Conservation (phyloP, 176 grass and related monocot genomes). For the Aechmea fasciata region DNA sequence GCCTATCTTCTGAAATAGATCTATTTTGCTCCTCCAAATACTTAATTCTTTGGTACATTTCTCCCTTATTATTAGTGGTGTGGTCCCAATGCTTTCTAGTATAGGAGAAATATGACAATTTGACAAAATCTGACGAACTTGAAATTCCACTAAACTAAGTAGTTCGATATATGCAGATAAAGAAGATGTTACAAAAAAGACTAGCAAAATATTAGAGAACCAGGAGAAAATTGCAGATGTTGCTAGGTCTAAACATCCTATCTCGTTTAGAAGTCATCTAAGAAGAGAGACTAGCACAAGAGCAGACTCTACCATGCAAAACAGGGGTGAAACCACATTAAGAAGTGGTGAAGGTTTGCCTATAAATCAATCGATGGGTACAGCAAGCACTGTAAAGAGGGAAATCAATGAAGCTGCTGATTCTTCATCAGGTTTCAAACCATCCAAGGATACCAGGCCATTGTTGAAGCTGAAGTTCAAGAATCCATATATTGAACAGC, state of each 20-base stretch:
- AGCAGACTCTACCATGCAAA: background rate
- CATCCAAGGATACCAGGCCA: conserved; percentile 1
- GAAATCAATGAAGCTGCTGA: background rate
- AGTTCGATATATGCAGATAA: conserved; percentile 3
- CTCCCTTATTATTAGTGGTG: background rate
- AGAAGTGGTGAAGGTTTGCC: conserved; percentile 1
- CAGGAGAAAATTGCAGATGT: background rate
- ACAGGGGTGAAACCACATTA: background rate
- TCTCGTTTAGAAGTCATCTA: background rate
- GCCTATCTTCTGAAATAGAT: background rate
- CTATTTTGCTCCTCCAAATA: background rate
- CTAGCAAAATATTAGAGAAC: background rate
- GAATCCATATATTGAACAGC: conserved; percentile 16
- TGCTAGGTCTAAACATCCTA: background rate
- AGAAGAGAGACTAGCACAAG: background rate
- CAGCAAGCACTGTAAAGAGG: background rate
- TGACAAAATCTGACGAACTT: background rate
- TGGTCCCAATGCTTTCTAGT: background rate
- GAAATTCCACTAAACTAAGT: conserved; percentile 2
- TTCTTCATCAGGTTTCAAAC: background rate
- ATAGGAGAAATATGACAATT: background rate
- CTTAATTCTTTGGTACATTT: background rate
- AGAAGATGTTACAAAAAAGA: background rate
- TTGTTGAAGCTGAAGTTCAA: conserved; percentile 15
- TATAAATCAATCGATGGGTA: background rate